Percentiles rank a stretch among this genome's conserved stretches.
These are phyloP conservation scores for Schizosaccharomyces osmophilus DNA, from an alignment of 805 yeast genomes.

Conservation along the genomic window DNA sequence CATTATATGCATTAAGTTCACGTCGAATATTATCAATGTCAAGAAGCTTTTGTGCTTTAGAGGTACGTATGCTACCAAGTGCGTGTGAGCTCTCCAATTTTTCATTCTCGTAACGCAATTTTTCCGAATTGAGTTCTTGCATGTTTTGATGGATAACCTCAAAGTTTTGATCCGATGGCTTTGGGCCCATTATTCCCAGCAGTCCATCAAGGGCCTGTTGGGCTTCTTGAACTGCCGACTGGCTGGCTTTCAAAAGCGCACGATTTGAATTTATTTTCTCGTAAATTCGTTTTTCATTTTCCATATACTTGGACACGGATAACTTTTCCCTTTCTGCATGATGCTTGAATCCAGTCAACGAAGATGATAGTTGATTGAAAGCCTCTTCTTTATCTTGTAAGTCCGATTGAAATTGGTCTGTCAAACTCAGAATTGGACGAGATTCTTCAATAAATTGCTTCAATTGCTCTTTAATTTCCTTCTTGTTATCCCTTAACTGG, in stretches of 20 bases:
- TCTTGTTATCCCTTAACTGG: constrained; percentile 13
- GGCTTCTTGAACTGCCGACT: background rate
- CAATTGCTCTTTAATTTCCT: background rate
- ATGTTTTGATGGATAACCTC: background rate
- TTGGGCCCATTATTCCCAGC: background rate
- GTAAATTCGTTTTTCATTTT: background rate
- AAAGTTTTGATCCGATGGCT: background rate
- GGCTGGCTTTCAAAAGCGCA: background rate
- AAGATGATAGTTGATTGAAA: background rate
- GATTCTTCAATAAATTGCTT: background rate
- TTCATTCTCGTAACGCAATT: background rate
- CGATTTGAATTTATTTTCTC: background rate
- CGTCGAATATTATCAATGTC: background rate
- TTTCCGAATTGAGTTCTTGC: background rate
- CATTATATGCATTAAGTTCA: background rate
- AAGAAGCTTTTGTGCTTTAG: background rate
- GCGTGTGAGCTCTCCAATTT: background rate
- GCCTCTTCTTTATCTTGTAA: background rate
- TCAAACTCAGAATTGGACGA: background rate
- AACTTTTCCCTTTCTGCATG: background rate
- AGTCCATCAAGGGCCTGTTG: background rate
- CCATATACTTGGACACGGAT: background rate
- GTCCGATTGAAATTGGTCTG: background rate
- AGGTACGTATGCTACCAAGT: background rate
- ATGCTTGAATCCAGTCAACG: background rate